These are phyloP conservation scores for Cephalotrichum gorgonifer DNA, from an alignment of 2,329 filamentous ascomycete species.

Conservation along the genomic window DNA sequence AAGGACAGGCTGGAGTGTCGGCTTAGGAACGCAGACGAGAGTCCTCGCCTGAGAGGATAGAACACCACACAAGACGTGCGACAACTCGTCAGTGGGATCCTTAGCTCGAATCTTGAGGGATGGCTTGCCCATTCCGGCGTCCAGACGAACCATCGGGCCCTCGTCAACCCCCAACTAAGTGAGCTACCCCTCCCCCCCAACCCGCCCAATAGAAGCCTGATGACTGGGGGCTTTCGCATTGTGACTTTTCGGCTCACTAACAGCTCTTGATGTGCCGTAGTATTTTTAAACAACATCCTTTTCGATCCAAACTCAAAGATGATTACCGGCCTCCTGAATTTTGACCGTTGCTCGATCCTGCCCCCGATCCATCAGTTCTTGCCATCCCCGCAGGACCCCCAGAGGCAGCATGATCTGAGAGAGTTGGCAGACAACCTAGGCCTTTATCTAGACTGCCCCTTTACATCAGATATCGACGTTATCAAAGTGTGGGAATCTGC, in stretches of 20 bases:
- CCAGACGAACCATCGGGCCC: not conserved
- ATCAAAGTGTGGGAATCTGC: too few relatives aligned
- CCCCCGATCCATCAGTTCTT: not conserved
- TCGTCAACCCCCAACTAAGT: not conserved
- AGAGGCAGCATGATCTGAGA: not conserved
- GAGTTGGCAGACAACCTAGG: too few relatives aligned
- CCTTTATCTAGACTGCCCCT: too few relatives aligned
- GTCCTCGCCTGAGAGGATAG: not conserved
- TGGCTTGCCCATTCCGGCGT: not conserved
- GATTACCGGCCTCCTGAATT: not conserved
- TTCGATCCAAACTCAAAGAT: not conserved
- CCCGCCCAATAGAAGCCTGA: too few relatives aligned
- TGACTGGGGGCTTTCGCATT: not conserved
- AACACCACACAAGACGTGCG: not conserved
- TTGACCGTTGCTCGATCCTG: not conserved
- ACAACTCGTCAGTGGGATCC: not conserved
- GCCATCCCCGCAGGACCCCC: not conserved
- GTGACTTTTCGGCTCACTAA: not conserved
- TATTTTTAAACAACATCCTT: not conserved
- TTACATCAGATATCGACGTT: too few relatives aligned
- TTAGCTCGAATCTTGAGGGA: not conserved
- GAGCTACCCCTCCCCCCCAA: not conserved
- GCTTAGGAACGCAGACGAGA: not conserved
- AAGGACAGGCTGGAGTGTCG: not conserved
- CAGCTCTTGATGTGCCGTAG: not conserved